These are phyloP conservation scores for Cryphonectria nitschkei DNA, from an alignment of 2,329 filamentous ascomycete genomes.

Conservation along the genomic window DNA sequence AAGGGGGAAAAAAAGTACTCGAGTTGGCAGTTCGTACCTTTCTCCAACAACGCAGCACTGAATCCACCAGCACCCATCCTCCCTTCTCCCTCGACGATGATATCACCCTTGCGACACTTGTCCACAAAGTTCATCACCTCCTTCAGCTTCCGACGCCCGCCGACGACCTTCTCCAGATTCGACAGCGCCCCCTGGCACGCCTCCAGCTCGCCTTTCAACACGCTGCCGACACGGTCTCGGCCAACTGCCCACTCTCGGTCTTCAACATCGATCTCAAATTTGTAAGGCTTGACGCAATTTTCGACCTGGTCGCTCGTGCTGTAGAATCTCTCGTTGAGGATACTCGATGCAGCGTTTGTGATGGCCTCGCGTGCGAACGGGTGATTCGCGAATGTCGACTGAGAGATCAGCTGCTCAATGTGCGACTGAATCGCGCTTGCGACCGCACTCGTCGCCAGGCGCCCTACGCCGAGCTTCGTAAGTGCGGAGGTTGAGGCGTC, in stretches of 20 bases:
- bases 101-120: conserved; percentile 82
- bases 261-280: conserved; percentile 95
- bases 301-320: conserved; percentile 97
- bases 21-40: conserved; percentile 61
- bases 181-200: conserved; percentile 82
- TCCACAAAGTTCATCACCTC: conserved; percentile 94
- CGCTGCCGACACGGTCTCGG: conserved; percentile 76
- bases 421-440: conserved; percentile 84
- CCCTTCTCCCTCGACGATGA: conserved; percentile 82
- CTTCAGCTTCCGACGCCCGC: conserved; percentile 79
- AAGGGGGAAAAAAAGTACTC: not conserved
- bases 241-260: conserved; percentile 86
- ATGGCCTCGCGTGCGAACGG: conserved; percentile 95
- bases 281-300: conserved; percentile 98
- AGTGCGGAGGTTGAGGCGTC: conserved; percentile 88
- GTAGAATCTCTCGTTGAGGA: conserved; percentile 92
- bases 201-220: conserved; percentile 84
- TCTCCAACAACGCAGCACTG: conserved; percentile 80
- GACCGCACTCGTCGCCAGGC: conserved; percentile 89
- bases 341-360: conserved; percentile 83
- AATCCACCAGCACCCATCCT: conserved; percentile 90
- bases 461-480: conserved; percentile 91
- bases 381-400: conserved; percentile 85
- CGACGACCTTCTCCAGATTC: conserved; percentile 75
- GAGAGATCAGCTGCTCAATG: conserved; percentile 75